These are phyloP conservation scores for Pichia eremophila DNA, from an alignment of 805 yeast genomes.

Conservation along the genomic window DNA sequence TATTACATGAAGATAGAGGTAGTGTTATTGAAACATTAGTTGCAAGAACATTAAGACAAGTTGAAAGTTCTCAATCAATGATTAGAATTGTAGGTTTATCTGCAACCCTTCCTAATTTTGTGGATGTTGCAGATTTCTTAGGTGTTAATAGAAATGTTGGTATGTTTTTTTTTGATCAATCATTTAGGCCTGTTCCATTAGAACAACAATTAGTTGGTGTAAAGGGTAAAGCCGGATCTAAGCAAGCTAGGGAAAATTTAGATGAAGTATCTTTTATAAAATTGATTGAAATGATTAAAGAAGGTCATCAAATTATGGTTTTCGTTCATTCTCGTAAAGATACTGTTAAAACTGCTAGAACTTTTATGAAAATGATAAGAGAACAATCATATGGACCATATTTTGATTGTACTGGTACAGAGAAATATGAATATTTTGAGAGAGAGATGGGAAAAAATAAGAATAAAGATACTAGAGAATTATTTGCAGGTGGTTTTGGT, in stretches of 20 bases:
- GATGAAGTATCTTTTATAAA: constrained; percentile 74
- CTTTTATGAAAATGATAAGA: constrained; percentile 59
- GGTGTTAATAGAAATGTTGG: constrained; percentile 88
- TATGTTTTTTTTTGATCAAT: constrained; percentile 87
- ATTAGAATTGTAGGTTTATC: constrained; percentile 90
- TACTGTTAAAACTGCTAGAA: constrained; percentile 73
- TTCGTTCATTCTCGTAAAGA: constrained; percentile 95
- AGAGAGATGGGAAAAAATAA: constrained; percentile 65
- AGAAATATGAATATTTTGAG: constrained; percentile 34
- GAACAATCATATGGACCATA: constrained; percentile 44
- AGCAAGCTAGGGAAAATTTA: constrained; percentile 58
- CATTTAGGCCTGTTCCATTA: constrained; percentile 89
- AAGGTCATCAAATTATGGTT: constrained; percentile 88
- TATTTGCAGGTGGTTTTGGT: constrained; percentile 78
- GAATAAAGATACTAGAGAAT: constrained; percentile 71
- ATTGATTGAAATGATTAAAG: constrained; percentile 50
- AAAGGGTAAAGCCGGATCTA: constrained; percentile 73
- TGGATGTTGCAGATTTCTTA: constrained; percentile 90
- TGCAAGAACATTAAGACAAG: constrained; percentile 90
- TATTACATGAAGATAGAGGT: constrained; percentile 95
- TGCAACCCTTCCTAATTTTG: constrained; percentile 85
- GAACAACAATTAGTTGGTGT: constrained; percentile 85
- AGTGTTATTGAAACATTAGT: constrained; percentile 93
- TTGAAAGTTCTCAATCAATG: constrained; percentile 88
- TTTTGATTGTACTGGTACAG: constrained; percentile 48